These are phyloP conservation scores for Fusarium sp. DNA, from an alignment of 2,329 filamentous ascomycete species.

Conservation along the genomic window DNA sequence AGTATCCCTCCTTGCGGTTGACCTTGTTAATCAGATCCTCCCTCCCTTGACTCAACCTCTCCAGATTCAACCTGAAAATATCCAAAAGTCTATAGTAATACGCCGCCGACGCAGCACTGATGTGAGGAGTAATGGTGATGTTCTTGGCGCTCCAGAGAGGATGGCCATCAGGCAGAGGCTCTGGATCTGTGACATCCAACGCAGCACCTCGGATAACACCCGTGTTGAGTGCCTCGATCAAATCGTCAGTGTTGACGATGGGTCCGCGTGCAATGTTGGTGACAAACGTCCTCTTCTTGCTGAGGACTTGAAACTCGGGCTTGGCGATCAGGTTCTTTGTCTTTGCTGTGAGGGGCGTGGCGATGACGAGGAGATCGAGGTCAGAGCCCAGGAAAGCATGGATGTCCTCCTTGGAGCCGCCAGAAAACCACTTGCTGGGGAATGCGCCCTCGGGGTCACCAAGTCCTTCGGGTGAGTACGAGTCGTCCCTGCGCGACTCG, in stretches of 20 bases:
- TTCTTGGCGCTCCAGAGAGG: constrained; percentile 78
- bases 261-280: constrained; percentile 77
- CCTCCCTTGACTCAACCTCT: constrained; percentile 51
- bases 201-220: constrained; percentile 71
- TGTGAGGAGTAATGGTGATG: constrained; percentile 70
- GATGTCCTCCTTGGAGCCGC: constrained; percentile 55
- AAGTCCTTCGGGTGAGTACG: constrained; percentile 77
- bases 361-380: constrained; percentile 65
- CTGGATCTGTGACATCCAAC: constrained; percentile 83
- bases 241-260: constrained; percentile 62
- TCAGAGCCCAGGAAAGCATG: constrained; percentile 63
- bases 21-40: constrained; percentile 56
- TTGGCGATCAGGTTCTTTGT: constrained; percentile 64
- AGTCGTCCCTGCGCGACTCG: constrained; percentile 71
- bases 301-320: constrained; percentile 61
- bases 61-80: constrained; percentile 58
- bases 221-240: constrained; percentile 70
- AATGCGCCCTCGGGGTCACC: constrained; percentile 63
- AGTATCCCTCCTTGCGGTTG: constrained; percentile 50
- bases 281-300: constrained; percentile 66
- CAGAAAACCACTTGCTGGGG: constrained; percentile 65
- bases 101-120: constrained; percentile 56
- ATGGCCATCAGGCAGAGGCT: constrained; percentile 77
- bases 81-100: constrained; percentile 56
- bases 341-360: constrained; percentile 61